Base-by-base conservation (phyloP, 495 filamentous ascomycete species). In the Pseudotulostoma volvatum region DNA sequence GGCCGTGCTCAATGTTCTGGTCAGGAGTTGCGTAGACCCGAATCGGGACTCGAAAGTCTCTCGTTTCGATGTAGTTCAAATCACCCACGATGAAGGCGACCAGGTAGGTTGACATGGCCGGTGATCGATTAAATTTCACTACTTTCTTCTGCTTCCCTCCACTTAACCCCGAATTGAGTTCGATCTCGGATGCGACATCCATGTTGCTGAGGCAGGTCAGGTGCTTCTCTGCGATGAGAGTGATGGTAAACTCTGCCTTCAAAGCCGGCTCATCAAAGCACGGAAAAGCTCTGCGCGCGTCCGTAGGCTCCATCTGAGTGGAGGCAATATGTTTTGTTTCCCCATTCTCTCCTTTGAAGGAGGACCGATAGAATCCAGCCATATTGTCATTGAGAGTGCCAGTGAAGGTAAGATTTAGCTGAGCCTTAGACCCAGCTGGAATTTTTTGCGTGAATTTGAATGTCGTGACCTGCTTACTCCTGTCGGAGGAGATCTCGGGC, bases 181-280 rank as follows among this genome's bases (percentile, higher is more conserved):
- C 65, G 21, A 63, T 72, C 61, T 75, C 72, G 0, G 62, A 64
- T 1, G 61, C 69, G 18, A 71, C 68, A 47, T 79, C 74, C 76
- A 79, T 81, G 55, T 81, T 81, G 53, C 75, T 76, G 45, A 81
- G 52, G 46, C 74, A 78, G 14, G 71, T 73, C 60, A 73, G 59
- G 41, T 67, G 53, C 51, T 76, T 67, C 49, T 77, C 73, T 0
- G 74, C 73, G 37, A 79, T 56, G 33, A 81, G 57, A 4, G 73
- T 78, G 30, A 79, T 61, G 5, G 76, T 73, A 59, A 75, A 81
- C 46, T 67, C 64, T 40, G 76, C 71, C 57, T 81, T 81, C 43
- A 81, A 60, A 7, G 73, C 76, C 11, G 76, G 76, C 57, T 81
- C 76, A 50, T 81, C 76, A 48, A 77, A 79, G 56, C 76, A 79